These are phyloP conservation scores for Candida broadrunensis DNA, from an alignment of 805 yeast genomes.

Conservation along the genomic window DNA sequence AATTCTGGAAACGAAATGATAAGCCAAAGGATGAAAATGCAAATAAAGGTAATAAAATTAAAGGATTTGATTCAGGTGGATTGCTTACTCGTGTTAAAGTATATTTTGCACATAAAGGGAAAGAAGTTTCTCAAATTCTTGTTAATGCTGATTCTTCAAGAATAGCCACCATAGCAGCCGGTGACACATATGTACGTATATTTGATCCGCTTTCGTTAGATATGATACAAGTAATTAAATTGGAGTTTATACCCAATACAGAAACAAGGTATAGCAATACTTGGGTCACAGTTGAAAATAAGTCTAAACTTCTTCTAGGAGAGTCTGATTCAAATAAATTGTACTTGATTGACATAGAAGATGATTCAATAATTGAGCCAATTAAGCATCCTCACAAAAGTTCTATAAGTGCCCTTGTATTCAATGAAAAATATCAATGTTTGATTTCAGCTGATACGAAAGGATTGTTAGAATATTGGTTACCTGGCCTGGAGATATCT, in stretches of 20 bases:
- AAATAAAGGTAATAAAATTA: slow-evolving; percentile 3
- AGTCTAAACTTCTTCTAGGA: slow-evolving; percentile 9
- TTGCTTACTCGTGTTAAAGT: slow-evolving; percentile 12
- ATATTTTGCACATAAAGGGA: slow-evolving; percentile 14
- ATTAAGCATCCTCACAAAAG: slow-evolving; percentile 8
- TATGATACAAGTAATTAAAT: slow-evolving; percentile 16
- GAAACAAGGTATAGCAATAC: slow-evolving; percentile 5
- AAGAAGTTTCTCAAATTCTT: slow-evolving; percentile 12
- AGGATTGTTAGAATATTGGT: slow-evolving; percentile 23
- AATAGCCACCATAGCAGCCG: slow-evolving; percentile 16
- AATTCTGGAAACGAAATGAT: slow-evolving; percentile 15
- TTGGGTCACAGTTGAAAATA: slow-evolving; percentile 10
- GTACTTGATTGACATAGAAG: slow-evolving; percentile 10
- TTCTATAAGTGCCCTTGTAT: slow-evolving; percentile 8
- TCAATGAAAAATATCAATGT: slow-evolving; percentile 11
- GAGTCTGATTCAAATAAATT: slow-evolving; percentile 9
- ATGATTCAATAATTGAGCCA: slow-evolving; percentile 3
- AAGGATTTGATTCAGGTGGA: background rate
- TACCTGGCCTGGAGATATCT: slow-evolving; percentile 5
- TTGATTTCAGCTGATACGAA: slow-evolving; percentile 17
- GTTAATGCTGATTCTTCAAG: slow-evolving; percentile 10
- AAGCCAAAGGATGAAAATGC: background rate
- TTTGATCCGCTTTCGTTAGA: slow-evolving; percentile 19
- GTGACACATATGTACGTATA: slow-evolving; percentile 13
- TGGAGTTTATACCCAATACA: slow-evolving; percentile 13